Evolutionary conservation across 2,329 filamentous ascomycete species (phyloP), one percentile per base, ranked within the genome.

Genomic region (Tympanopsis confertula): DNA sequence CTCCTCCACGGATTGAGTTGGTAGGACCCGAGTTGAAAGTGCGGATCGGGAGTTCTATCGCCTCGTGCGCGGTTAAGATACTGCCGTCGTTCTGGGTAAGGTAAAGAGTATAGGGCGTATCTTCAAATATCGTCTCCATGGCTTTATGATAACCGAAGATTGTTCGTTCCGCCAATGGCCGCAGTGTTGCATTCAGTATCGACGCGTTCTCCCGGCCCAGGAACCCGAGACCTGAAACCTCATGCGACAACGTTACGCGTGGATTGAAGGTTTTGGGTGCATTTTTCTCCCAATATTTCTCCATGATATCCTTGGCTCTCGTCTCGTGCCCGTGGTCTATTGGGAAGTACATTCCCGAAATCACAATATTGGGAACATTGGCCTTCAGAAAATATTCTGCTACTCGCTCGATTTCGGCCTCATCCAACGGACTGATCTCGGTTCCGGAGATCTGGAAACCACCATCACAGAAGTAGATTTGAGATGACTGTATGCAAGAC

Each of bases 21-120:
- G 76, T 79, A 2, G 75, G 71, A 0, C 76, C 76, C 28, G 68
- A 74, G 0, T 71, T 73, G 45, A 81, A 80, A 0, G 72, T 78
- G 35, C 68, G 58, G 36, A 80, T 76, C 1, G 77, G 77, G 18
- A 76, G 55, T 13, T 62, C 56, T 0, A 71, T 65, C 1, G 75
- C 75, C 38, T 63, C 58, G 3, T 63, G 61, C 0, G 66, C 71
- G 4, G 68, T 65, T 5, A 76, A 54, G 3, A 81, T 59, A 0
- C 74, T 79, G 1, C 77, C 75, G 44, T 80, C 75, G 36, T 81
- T 81, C 45, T 78, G 69, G 0, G 74, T 76, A 28, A 82, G 59
- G 42, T 75, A 80, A 0, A 77, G 61, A n/a, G n/a, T n/a, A n/a
- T n/a, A n/a, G 0, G 70, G 70, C 32, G 72, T 77, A 1, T 49